These are phyloP conservation scores for Hymenoscyphus albidus DNA, from an alignment of 2,329 filamentous ascomycete species.

Conservation along the genomic window DNA sequence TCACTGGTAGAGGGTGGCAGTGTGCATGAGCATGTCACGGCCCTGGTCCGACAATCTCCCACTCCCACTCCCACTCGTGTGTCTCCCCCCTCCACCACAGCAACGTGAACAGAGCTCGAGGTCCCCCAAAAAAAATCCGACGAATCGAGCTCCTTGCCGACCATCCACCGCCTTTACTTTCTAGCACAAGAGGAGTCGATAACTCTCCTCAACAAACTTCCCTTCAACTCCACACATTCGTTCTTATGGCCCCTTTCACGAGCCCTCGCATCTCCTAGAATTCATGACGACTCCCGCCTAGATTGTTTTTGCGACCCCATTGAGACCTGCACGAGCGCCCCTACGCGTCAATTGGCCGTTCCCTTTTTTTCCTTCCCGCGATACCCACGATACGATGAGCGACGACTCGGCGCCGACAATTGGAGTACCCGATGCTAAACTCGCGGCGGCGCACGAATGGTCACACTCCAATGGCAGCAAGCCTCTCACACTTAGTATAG, in stretches of 20 bases:
- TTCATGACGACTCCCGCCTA: constrained; percentile 20
- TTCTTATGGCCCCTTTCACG: constrained; percentile 16
- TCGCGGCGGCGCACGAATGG: constrained; percentile 21
- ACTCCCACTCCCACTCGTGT: not conserved
- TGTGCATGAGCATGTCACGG: not conserved
- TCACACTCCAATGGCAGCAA: constrained; percentile 19
- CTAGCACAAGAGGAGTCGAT: not conserved
- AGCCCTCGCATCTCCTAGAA: constrained; percentile 18
- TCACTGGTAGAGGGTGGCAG: not conserved
- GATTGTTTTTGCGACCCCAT: constrained; percentile 12
- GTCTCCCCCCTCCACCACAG: no score
- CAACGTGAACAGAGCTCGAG: not conserved
- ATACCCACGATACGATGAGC: constrained; percentile 21
- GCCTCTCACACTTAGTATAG: constrained; percentile 14
- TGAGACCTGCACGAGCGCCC: constrained; percentile 12
- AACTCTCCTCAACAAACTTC: not conserved
- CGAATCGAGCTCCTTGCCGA: not conserved
- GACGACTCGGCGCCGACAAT: constrained; percentile 14
- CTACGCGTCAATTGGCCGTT: constrained; percentile 18
- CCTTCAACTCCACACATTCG: constrained; percentile 16
- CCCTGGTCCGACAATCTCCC: not conserved
- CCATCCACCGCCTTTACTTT: constrained; percentile 9
- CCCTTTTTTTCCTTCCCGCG: constrained; percentile 13
- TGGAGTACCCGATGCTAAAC: constrained; percentile 16
- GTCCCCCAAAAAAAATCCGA: not conserved